phyloP scores from a whole-genome alignment of 495 filamentous ascomycete species.

The Lindgomyces ingoldianus region DNA sequence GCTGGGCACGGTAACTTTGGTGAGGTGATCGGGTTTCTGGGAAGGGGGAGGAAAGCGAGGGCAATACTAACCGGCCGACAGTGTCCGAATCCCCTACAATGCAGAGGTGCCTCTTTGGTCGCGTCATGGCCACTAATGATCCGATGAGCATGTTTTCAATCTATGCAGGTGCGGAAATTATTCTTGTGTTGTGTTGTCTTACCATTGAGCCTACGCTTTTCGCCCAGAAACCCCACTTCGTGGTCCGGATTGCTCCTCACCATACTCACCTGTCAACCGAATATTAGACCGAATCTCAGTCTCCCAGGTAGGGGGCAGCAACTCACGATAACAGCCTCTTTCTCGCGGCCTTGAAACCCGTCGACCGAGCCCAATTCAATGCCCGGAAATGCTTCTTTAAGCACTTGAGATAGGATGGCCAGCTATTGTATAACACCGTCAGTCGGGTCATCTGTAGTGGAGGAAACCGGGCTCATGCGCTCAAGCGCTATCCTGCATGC shows the following conservation, averaged over 20 bases:
- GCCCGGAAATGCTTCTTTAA: constrained; percentile 77
- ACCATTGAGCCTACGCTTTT: constrained; percentile 92
- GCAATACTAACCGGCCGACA: constrained; percentile 67
- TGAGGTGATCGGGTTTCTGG: not conserved
- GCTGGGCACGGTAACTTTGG: too few species aligned
- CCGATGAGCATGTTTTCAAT: constrained; percentile 10
- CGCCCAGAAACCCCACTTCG: constrained; percentile 92
- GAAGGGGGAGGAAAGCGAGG: not conserved
- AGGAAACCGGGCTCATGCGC: constrained; percentile 1
- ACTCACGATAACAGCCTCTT: constrained; percentile 94
- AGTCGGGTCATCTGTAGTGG: constrained; percentile 3
- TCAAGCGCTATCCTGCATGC: constrained; percentile 1
- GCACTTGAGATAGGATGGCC: constrained; percentile 66
- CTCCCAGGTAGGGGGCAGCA: too few species aligned
- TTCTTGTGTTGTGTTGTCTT: constrained; percentile 33
- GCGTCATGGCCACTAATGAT: constrained; percentile 83
- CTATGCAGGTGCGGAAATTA: constrained; percentile 16
- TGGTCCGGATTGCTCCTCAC: constrained; percentile 84
- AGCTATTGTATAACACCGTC: constrained; percentile 51
- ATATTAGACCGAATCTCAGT: too few species aligned
- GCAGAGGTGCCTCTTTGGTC: constrained; percentile 84
- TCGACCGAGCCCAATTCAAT: constrained; percentile 94
- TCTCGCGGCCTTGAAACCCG: constrained; percentile 95
- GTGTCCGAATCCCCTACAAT: constrained; percentile 94
- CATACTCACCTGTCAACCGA: too few species aligned